Evolutionary conservation across 2,329 filamentous ascomycete species (phyloP), one percentile per base, ranked within the genome.

Genomic region (Cadophora malorum): DNA sequence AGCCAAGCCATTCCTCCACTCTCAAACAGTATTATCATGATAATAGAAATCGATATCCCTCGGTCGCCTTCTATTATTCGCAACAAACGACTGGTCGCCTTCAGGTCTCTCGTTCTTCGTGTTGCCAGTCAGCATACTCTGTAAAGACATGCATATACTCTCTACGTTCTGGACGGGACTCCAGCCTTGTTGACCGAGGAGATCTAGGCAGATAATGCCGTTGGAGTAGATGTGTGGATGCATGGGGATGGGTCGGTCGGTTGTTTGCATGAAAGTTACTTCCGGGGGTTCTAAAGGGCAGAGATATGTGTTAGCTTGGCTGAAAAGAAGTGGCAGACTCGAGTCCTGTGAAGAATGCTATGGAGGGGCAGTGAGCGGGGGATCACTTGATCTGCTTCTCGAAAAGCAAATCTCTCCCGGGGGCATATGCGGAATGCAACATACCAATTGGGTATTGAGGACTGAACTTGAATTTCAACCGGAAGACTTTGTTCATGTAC

Each of bases 151-250:
- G 83, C 94, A 97, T 31, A 99, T 90, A 76, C 92, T 97, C 83
- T 98, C 95, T 9, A 97, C 96, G 68, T 95, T 97, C 78, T 99
- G 96, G 0, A 99, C 95, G 0, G 96, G 96, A 59, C 91, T 96
- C 96, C 96, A 99, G 66, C 96, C 96, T 71, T 93, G 90, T 10
- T 87, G 84, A 63, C 93, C 93, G 9, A 99, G 88, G 1, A 99
- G 87, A 75, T 99, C 96, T 60, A 99, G 90, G 77, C 96, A 99
- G 78, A 99, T 99, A 79, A 98, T 97, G 74, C 96, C 96, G 80
- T 99, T 99, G 74, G 74, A 96, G 83, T 99, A 99, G 80, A 99
- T 92, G 82, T 99, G 96, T 3, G 96, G 96, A 77, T 99, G 96
- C 79, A 97, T 94, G 0, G 96, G 96, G 75, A 99, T 94, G 47